Evolutionary conservation across 352 stramenopile genomes (phyloP).

Genomic region (Thalassiosira delicatula): DNA sequence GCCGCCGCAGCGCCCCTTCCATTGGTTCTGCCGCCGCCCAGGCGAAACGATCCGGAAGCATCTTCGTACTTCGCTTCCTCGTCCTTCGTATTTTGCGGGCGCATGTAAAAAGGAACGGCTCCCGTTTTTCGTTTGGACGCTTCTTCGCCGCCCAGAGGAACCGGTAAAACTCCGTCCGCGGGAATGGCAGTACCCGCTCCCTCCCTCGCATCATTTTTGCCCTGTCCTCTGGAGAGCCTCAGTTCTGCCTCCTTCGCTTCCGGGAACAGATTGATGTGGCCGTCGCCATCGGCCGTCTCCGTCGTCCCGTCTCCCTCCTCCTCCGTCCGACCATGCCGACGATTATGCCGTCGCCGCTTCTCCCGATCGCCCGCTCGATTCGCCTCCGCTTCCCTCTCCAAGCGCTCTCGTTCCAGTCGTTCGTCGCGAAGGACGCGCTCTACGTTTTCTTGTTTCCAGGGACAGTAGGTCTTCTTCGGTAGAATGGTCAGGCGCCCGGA

Average conservation of each 20-base stretch:
- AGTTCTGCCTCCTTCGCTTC: conserved; percentile 39
- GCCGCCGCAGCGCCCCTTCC: neutral
- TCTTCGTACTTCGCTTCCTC: conserved; percentile 12
- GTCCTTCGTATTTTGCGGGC: neutral
- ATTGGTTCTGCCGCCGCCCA: neutral
- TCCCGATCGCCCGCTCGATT: neutral
- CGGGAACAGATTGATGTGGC: conserved; percentile 55
- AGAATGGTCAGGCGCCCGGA: conserved; percentile 74
- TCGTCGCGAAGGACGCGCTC: conserved; percentile 74
- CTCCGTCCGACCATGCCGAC: no score
- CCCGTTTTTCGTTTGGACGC: conserved; percentile 28
- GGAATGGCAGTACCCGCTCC: neutral
- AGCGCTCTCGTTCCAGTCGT: conserved; percentile 44
- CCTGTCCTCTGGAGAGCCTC: conserved; percentile 4
- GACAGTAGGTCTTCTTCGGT: conserved; percentile 78
- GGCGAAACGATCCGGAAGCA: neutral
- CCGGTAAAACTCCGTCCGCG: conserved; percentile 1
- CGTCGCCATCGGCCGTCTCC: no score
- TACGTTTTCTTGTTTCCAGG: conserved; percentile 77
- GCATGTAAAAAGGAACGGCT: conserved; percentile 49
- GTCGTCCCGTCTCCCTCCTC: no score
- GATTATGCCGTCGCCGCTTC: no score
- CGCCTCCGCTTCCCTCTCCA: conserved; percentile 24
- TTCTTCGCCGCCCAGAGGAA: conserved; percentile 40
- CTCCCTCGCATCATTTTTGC: neutral